These are phyloP conservation scores for Fragosphaeria purpurea DNA, from an alignment of 2,329 filamentous ascomycete genomes.

Conservation along the genomic window DNA sequence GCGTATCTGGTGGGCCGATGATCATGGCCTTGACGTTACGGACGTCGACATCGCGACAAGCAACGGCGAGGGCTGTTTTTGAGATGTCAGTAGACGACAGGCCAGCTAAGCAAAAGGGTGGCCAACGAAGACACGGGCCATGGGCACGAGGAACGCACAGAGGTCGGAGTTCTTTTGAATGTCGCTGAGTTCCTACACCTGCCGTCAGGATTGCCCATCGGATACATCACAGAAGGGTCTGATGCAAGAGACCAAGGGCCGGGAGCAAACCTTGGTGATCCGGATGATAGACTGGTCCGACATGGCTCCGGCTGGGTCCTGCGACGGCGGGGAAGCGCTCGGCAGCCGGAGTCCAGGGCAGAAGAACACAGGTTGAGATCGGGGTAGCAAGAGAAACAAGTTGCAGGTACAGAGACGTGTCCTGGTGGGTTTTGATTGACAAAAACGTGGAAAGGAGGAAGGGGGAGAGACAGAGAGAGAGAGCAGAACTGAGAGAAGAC, in stretches of 20 bases:
- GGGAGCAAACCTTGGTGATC: slow-evolving; percentile 61
- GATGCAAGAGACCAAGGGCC: slow-evolving; percentile 4
- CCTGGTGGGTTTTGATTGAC: too few relatives aligned
- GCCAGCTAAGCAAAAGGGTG: slow-evolving; percentile 1
- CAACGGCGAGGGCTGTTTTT: slow-evolving; percentile 65
- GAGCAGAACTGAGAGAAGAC: too few relatives aligned
- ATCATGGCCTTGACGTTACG: slow-evolving; percentile 80
- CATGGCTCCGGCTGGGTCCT: slow-evolving; percentile 35
- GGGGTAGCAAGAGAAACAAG: too few relatives aligned
- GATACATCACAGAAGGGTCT: background rate
- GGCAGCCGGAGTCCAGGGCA: too few relatives aligned
- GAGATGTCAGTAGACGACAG: slow-evolving; percentile 8
- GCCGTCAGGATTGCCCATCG: background rate
- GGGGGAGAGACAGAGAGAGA: background rate
- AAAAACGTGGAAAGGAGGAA: background rate
- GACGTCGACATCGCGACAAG: slow-evolving; percentile 79
- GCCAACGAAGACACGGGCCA: too few relatives aligned
- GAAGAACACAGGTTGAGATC: too few relatives aligned
- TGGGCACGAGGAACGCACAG: slow-evolving; percentile 42
- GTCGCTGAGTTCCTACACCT: slow-evolving; percentile 64
- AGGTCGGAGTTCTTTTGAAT: slow-evolving; percentile 77
- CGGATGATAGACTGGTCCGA: slow-evolving; percentile 80
- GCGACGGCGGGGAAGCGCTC: background rate
- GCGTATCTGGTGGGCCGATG: slow-evolving; percentile 84
- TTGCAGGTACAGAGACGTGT: too few relatives aligned